Conservation (phyloP, 345 rosid genomes). For the Draba incana region DNA sequence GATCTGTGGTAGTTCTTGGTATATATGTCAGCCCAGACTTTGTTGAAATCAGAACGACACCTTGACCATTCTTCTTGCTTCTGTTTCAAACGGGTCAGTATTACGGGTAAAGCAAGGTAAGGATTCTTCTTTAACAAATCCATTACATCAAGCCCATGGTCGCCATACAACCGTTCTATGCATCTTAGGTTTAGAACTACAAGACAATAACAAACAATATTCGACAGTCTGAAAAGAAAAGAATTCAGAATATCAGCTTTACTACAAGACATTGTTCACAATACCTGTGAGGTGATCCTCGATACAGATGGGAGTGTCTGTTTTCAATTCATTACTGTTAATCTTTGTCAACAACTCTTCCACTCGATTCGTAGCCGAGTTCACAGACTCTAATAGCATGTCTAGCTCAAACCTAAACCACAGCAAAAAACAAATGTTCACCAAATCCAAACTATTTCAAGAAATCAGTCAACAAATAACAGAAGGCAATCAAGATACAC, state of each 20-base stretch:
- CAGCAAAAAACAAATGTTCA: conserved; percentile 20
- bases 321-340: conserved; percentile 61
- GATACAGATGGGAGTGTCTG: conserved; percentile 56
- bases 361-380: conserved; percentile 75
- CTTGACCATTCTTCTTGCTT: conserved; percentile 96
- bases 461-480: neutral
- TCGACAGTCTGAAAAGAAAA: conserved; percentile 22
- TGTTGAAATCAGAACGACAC: conserved; percentile 92
- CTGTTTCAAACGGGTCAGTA: conserved; percentile 94
- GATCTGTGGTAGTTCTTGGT: conserved; percentile 94
- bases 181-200: conserved; percentile 91
- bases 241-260: conserved; percentile 10
- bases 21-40: conserved; percentile 98
- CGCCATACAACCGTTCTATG: conserved; percentile 93
- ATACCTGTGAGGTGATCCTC: conserved; percentile 91
- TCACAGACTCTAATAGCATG: conserved; percentile 93
- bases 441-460: conserved; percentile 20
- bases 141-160: conserved; percentile 97
- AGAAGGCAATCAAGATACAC: conserved; percentile 11
- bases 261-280: conserved; percentile 44
- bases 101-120: conserved; percentile 83
- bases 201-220: conserved; percentile 32
- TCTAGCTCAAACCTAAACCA: conserved; percentile 92
- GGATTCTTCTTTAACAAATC: conserved; percentile 85
- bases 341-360: conserved; percentile 83